Evolutionary conservation across 345 rosid genomes (phyloP), one percentile per base, ranked within the genome.

Genomic region (Pistacia atlantica): DNA sequence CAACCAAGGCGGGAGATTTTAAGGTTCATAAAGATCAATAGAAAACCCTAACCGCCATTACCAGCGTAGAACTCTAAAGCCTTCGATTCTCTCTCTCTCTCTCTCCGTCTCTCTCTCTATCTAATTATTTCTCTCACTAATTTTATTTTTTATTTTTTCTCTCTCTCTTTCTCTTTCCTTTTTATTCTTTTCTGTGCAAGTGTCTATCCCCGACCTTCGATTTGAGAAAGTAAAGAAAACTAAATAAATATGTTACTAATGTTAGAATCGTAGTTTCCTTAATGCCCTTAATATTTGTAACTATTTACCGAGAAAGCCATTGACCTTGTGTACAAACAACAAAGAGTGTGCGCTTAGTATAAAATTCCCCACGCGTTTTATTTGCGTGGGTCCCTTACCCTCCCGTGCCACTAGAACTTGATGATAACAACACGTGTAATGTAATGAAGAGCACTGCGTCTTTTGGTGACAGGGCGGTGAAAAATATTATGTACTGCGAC

Each of bases 1-100:
- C 49, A 68, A 61, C 8, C 75, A 46, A 70, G 66, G 82, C 76
- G 84, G 82, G 79, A 81, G 76, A 61, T 74, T 78, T 65, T 56
- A 17, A 73, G 59, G 52, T 74, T 35, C 71, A 10, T 10, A 62
- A 67, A 73, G 78, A 84, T 84, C 85, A 86, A 62, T 74, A 75
- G 84, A 74, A 83, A 90, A 81, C 92, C 90, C 89, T 83, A 90
- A 90, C 85, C 78, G 83, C 90, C 91, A 87, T 84, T 82, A 71
- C 79, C 86, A 76, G 25, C 76, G 82, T 79, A 28, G 71, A 57
- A 67, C 20, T 55, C 48, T 45, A 77, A 80, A 78, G 25, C 80
- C 76, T 87, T 76, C 80, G 80, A 66, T 78, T 71, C 73, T 49
- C 73, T 49, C 66, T 78, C 78, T 83, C 80, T 67, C 67, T 70